Evolutionary conservation across 306 rosid species (phyloP), one percentile per base, ranked within the genome.

Genomic region (Cucumis sativus): DNA sequence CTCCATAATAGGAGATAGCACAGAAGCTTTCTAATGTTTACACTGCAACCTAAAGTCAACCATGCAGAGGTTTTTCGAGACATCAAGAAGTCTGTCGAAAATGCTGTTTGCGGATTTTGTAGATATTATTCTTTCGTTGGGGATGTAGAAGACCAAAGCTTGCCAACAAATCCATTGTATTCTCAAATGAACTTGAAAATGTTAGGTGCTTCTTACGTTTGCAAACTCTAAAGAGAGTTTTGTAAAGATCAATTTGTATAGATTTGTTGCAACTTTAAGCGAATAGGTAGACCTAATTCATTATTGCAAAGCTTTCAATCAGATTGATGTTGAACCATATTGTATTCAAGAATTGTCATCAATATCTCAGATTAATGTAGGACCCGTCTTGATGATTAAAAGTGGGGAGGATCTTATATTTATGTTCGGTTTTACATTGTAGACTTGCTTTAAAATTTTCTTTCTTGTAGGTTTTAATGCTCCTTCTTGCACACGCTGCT

Each of bases 1-100:
- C 60, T 83, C 84, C 8, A 77, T 79, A 62, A 64, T 86, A 37
- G 91, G 86, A 67, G 91, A 86, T 30, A 86, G 81, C 63, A 45
- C 52, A n/a, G 85, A 84, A 16, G 33, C 43, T 51, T 76, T 88
- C 33, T 86, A 76, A 86, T 10, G 77, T 28, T 40, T 17, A 30
- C 17, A 30, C 60, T 52, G 77, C 47, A 73, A 73, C 77, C 28
- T 4, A 52, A 30, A 47, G 77, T 52, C 62, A 17, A 37, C 47
- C 23, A 13, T 15, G 15, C 59, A 7, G 37, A 71, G 61, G 10
- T 30, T 51, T 72, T 52, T 73, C 14, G 23, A 28, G 15, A 52
- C 77, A 52, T 73, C 58, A 8, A 25, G 62, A 73, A 52, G 10
- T 73, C 43, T 17, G 62, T 15, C 14, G 23, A 28, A 49, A 72